Percentiles rank a stretch among this genome's conserved stretches.
phyloP scores from a whole-genome alignment of 768 basidiomycete genomes.

The Hypholoma fasciculare region DNA sequence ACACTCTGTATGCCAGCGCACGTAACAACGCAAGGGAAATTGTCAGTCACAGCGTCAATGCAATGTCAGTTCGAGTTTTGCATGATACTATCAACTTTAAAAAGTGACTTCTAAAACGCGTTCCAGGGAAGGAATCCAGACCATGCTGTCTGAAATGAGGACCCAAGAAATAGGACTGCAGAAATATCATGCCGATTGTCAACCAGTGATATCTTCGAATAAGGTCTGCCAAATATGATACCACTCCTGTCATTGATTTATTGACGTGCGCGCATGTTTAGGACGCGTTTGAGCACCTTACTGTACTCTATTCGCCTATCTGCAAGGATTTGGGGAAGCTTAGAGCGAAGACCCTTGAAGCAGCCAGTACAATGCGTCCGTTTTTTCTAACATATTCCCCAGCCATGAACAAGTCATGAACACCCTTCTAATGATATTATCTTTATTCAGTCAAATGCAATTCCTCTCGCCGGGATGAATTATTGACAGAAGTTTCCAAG shows the following conservation, averaged over 20 bases:
- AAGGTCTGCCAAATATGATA: conserved; percentile 1
- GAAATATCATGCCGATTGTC: conserved; percentile 16
- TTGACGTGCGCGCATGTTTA: background rate
- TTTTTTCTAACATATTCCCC: background rate
- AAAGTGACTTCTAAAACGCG: background rate
- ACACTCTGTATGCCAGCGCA: conserved; percentile 12
- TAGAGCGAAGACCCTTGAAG: conserved; percentile 19
- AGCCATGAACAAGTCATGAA: background rate
- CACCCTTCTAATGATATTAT: background rate
- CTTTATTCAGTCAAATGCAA: conserved; percentile 13
- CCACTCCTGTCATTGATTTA: background rate
- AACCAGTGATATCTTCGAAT: conserved; percentile 5
- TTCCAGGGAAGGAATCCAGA: conserved; percentile 11
- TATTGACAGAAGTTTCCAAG: conserved; percentile 18
- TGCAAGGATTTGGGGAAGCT: conserved; percentile 12
- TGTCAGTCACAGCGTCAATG: conserved; percentile 8
- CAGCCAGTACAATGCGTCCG: conserved; percentile 15
- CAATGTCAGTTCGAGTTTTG: conserved; percentile 9
- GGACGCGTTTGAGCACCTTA: conserved; percentile 9
- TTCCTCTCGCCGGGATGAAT: conserved; percentile 12
- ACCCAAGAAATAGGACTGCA: conserved; percentile 15
- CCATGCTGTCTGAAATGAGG: conserved; percentile 8
- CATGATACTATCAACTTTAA: background rate
- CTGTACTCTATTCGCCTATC: conserved; percentile 7
- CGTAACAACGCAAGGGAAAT: conserved; percentile 14